A percentile compares a stretch with the other conserved stretches of the same genome.
Conservation (phyloP, 441 rosid genomes). For the Kokia cookei region DNA sequence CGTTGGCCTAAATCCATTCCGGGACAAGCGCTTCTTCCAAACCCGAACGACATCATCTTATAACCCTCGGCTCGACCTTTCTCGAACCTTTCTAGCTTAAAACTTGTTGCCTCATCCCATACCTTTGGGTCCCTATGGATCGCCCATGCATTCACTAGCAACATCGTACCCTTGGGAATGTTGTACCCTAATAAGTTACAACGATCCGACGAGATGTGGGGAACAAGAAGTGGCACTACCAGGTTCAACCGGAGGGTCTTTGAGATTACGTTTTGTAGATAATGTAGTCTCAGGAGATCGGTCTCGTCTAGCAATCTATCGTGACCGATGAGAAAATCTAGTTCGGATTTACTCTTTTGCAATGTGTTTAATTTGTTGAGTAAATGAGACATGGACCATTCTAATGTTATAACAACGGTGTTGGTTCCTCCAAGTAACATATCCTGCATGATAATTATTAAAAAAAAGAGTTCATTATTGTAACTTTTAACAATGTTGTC, state of each 20-base stretch:
- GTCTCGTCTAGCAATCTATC: not conserved
- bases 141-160: not conserved
- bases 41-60: not conserved
- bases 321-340: not conserved
- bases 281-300: not conserved
- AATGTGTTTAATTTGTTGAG: slow-evolving; percentile 17
- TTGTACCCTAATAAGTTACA: not conserved
- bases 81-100: slow-evolving; percentile 3
- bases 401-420: slow-evolving; percentile 15
- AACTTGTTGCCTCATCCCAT: not conserved
- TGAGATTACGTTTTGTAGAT: not conserved
- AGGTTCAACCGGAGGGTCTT: not conserved
- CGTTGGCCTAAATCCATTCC: not conserved
- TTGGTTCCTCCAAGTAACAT: not conserved
- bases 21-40: not conserved
- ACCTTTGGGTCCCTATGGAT: not conserved
- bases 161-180: not conserved
- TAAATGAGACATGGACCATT: slow-evolving; percentile 24
- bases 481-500: too few relatives aligned
- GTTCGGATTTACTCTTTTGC: not conserved
- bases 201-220: not conserved
- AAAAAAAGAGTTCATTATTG: too few relatives aligned
- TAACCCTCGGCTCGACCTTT: not conserved
- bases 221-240: not conserved
- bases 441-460: not conserved